Percentiles rank a stretch among this genome's conserved stretches.
Conservation (phyloP, 1,139 yeast genomes). For the Suhomyces coccinellae region DNA sequence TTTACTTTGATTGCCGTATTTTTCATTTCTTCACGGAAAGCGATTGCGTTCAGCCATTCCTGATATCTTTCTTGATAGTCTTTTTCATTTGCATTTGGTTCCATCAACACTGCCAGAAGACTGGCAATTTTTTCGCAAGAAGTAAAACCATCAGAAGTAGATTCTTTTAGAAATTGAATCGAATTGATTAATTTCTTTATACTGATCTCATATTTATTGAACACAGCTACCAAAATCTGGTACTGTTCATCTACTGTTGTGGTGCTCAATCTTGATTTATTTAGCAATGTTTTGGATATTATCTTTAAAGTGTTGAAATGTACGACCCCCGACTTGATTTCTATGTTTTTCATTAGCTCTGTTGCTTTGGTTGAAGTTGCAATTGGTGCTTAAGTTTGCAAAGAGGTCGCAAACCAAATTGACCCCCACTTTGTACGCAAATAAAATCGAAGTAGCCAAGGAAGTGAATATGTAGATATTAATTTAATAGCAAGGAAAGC, state of each 20-base stretch:
- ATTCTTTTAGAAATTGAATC: constrained; percentile 16
- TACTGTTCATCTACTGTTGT: constrained; percentile 43
- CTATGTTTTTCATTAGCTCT: not conserved
- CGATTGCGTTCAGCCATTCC: constrained; percentile 22
- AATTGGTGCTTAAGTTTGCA: no score
- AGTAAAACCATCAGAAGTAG: constrained; percentile 16
- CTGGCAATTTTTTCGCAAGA: constrained; percentile 22
- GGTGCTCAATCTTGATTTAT: constrained; percentile 5
- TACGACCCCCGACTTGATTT: not conserved
- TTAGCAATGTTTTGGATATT: not conserved
- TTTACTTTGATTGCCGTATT: constrained; percentile 17
- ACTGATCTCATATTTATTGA: constrained; percentile 19
- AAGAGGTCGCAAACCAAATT: no score
- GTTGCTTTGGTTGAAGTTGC: not conserved
- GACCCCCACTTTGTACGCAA: no score
- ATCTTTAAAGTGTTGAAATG: not conserved
- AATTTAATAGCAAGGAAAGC: no score
- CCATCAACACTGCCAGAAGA: constrained; percentile 11
- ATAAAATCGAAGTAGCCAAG: no score
- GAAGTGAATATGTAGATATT: no score
- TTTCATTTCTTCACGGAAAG: constrained; percentile 18
- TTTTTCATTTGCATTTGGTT: constrained; percentile 2
- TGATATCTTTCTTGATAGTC: constrained; percentile 9
- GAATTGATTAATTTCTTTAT: constrained; percentile 24
- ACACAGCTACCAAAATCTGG: constrained; percentile 26